A percentile compares a stretch with the other conserved stretches of the same genome.
Evolutionary conservation across 495 filamentous ascomycete species (phyloP).

Genomic region (Trichodelitschia bisporula): DNA sequence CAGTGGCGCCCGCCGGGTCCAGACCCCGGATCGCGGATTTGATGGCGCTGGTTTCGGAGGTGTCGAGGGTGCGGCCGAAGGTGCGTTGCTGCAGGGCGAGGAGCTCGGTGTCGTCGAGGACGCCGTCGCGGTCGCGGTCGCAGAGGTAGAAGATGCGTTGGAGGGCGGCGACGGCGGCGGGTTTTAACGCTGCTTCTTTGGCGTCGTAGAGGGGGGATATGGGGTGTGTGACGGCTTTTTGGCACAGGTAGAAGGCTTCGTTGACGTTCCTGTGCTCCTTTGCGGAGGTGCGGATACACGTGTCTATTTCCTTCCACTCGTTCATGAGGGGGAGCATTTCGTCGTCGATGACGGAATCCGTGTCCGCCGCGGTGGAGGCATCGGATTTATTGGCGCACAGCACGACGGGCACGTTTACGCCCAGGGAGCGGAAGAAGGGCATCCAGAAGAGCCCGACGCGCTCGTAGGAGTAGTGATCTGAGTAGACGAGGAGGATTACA

Average conservation of each 20-base stretch:
- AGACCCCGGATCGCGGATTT: conserved; percentile 56
- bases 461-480: conserved; percentile 97
- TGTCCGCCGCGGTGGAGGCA: conserved; percentile 39
- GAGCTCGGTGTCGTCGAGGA: conserved; percentile 72
- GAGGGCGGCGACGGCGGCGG: conserved; percentile 61
- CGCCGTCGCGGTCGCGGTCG: conserved; percentile 92
- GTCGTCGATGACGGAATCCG: conserved; percentile 66
- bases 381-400: conserved; percentile 95
- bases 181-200: conserved; percentile 70
- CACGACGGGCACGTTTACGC: conserved; percentile 91
- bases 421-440: conserved; percentile 86
- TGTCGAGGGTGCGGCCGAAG: conserved; percentile 60
- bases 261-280: conserved; percentile 89
- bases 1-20: conserved; percentile 33
- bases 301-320: conserved; percentile 97
- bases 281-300: conserved; percentile 85
- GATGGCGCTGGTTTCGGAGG: conserved; percentile 66
- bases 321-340: conserved; percentile 98
- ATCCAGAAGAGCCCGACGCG: conserved; percentile 93
- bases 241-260: conserved; percentile 90
- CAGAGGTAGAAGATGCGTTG: conserved; percentile 84
- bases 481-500: conserved; percentile 91
- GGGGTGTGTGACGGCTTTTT: conserved; percentile 95
- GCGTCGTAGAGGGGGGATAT: conserved; percentile 92
- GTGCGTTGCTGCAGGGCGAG: conserved; percentile 73